These are phyloP conservation scores for Kazachstania viticola DNA, from an alignment of 805 yeast species.

Conservation along the genomic window DNA sequence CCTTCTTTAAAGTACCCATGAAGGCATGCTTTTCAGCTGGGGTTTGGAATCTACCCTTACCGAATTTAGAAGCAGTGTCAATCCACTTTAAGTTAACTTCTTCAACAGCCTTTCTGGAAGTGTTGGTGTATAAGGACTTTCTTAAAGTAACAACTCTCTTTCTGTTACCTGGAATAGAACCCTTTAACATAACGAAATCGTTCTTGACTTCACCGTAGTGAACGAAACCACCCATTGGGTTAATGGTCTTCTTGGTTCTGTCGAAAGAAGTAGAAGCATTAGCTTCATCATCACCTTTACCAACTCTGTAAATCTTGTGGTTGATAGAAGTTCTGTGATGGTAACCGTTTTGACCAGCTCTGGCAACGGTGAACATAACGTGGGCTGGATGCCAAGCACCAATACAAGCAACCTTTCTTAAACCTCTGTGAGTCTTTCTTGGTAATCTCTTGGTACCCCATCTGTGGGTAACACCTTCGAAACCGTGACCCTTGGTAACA, in stretches of 20 bases:
- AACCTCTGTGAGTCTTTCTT: slow-evolving; percentile 99
- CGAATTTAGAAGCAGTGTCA: slow-evolving; percentile 99
- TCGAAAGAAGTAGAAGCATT: slow-evolving; percentile 95
- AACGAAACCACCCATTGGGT: slow-evolving; percentile 99
- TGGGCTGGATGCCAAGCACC: slow-evolving; percentile 99
- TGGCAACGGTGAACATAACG: slow-evolving; percentile 99
- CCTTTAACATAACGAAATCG: slow-evolving; percentile 96
- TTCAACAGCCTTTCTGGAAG: slow-evolving; percentile 96
- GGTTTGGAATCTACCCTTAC: slow-evolving; percentile 99
- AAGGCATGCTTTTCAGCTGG: slow-evolving; percentile 99
- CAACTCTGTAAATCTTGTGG: slow-evolving; percentile 99
- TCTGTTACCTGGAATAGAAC: slow-evolving; percentile 99
- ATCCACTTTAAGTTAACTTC: slow-evolving; percentile 97
- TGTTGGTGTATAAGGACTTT: slow-evolving; percentile 95
- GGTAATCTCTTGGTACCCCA: slow-evolving; percentile 99
- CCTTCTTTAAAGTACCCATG: slow-evolving; percentile 99
- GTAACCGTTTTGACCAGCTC: slow-evolving; percentile 99
- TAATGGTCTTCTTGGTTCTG: slow-evolving; percentile 99
- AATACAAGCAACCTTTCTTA: slow-evolving; percentile 99
- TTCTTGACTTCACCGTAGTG: slow-evolving; percentile 97
- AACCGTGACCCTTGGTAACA: slow-evolving; percentile 99
- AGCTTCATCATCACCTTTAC: slow-evolving; percentile 90
- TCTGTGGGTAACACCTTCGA: slow-evolving; percentile 99
- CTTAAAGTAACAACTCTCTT: slow-evolving; percentile 99
- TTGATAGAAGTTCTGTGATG: slow-evolving; percentile 99